Percentiles rank a stretch among this genome's conserved stretches.
Conservation (phyloP, 306 rosid genomes). For the Gynostemma pentaphyllum region DNA sequence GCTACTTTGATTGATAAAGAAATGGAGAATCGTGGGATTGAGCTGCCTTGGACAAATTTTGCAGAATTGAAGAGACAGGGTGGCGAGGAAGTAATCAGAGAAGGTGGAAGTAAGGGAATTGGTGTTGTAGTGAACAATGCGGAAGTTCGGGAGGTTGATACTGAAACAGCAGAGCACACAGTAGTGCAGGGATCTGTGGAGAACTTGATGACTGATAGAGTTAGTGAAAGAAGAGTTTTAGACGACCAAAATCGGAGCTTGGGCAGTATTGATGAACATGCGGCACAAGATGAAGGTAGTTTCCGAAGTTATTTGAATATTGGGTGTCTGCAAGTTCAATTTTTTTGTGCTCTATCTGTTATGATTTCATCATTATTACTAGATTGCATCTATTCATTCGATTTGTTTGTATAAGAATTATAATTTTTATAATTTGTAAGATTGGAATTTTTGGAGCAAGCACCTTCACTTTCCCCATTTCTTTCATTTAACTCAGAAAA, state of each 20-base stretch:
- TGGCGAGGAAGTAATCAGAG: background rate
- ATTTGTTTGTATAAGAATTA: background rate
- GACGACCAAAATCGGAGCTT: background rate
- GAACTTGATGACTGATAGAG: constrained; percentile 9
- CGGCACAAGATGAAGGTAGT: constrained; percentile 19
- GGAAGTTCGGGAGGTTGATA: background rate
- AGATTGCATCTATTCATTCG: background rate
- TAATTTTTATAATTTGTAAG: background rate
- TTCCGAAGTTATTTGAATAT: background rate
- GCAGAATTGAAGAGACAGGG: background rate
- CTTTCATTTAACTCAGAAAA: constrained; percentile 17
- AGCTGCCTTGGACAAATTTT: background rate
- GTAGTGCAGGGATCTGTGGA: constrained; percentile 5
- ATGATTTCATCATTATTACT: background rate
- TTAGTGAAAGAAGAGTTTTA: background rate
- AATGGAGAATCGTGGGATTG: background rate
- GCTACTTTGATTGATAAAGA: constrained; percentile 9
- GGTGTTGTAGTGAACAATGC: background rate
- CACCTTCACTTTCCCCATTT: background rate
- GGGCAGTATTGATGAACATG: constrained; percentile 12
- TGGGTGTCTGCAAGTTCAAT: background rate
- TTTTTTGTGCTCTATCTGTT: background rate
- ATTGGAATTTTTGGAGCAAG: background rate
- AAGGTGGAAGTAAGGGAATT: background rate
- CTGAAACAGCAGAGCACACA: background rate